Evolutionary conservation across 768 basidiomycete species (phyloP).

Genomic region (Botryobasidium botryosum): DNA sequence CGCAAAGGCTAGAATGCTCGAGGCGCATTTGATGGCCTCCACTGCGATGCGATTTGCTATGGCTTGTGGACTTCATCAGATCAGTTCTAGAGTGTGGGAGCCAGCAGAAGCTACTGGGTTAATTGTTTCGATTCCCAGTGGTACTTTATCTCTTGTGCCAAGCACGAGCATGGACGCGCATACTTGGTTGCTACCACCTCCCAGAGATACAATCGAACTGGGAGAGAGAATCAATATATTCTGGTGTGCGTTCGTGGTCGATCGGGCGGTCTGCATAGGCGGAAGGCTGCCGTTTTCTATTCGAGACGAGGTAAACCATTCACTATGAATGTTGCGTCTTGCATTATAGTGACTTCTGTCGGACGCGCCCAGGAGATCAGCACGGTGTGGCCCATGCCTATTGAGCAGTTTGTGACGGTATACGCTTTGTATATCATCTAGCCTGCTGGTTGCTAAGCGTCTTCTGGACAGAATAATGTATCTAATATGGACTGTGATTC

Average conservation of each 20-base stretch:
- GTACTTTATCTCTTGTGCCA: not conserved
- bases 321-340: not conserved
- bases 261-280: not conserved
- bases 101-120: slow-evolving; percentile 1
- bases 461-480: too few species aligned
- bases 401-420: slow-evolving; percentile 8
- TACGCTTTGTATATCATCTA: too few species aligned
- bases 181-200: slow-evolving; percentile 2
- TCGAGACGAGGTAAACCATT: not conserved
- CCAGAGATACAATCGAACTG: slow-evolving; percentile 5
- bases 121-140: not conserved
- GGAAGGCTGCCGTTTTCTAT: not conserved
- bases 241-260: slow-evolving; percentile 1
- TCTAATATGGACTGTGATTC: too few species aligned
- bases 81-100: slow-evolving; percentile 1
- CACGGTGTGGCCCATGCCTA: slow-evolving; percentile 7
- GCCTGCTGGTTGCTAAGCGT: too few species aligned
- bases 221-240: slow-evolving; percentile 8
- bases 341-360: slow-evolving; percentile 2
- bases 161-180: not conserved
- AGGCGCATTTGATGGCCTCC: slow-evolving; percentile 2
- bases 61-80: slow-evolving; percentile 7
- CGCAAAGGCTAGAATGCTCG: slow-evolving; percentile 1
- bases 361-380: slow-evolving; percentile 8
- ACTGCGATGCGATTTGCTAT: slow-evolving; percentile 7